These are phyloP conservation scores for Gamarada debralockiae DNA, from an alignment of 495 filamentous ascomycete species.

Conservation along the genomic window DNA sequence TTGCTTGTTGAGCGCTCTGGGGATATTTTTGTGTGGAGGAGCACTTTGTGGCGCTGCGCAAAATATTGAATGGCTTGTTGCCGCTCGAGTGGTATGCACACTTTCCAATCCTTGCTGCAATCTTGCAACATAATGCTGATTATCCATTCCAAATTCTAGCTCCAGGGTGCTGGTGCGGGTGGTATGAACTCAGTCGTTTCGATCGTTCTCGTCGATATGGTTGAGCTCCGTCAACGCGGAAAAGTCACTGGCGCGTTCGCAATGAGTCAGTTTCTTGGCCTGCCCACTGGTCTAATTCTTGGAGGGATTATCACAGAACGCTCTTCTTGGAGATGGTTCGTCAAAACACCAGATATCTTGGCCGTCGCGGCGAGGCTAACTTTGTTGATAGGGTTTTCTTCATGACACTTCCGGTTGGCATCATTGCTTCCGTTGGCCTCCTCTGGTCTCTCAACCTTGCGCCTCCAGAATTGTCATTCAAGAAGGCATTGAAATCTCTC, in stretches of 20 bases:
- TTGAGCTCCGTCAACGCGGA: slow-evolving; percentile 38
- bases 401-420: slow-evolving; percentile 39
- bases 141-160: too few species aligned
- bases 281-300: slow-evolving; percentile 33
- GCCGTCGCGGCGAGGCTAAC: not conserved
- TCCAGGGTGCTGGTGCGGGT: slow-evolving; percentile 61
- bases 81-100: slow-evolving; percentile 44
- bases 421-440: slow-evolving; percentile 33
- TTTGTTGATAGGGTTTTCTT: slow-evolving; percentile 32
- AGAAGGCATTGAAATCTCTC: slow-evolving; percentile 25
- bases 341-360: slow-evolving; percentile 25
- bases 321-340: slow-evolving; percentile 25
- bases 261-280: slow-evolving; percentile 32
- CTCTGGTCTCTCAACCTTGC: slow-evolving; percentile 30
- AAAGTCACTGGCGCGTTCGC: slow-evolving; percentile 28
- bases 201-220: slow-evolving; percentile 51
- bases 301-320: slow-evolving; percentile 33
- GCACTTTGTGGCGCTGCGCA: slow-evolving; percentile 45
- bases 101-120: too few species aligned
- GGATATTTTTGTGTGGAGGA: slow-evolving; percentile 42
- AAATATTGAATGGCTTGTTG: slow-evolving; percentile 46
- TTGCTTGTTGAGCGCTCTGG: slow-evolving; percentile 38
- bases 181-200: slow-evolving; percentile 50
- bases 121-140: too few species aligned
- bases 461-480: slow-evolving; percentile 23